Percentiles rank a stretch among this genome's conserved stretches.
Evolutionary conservation across 2,329 filamentous ascomycete species (phyloP).

Genomic region (Alternaria sp.): DNA sequence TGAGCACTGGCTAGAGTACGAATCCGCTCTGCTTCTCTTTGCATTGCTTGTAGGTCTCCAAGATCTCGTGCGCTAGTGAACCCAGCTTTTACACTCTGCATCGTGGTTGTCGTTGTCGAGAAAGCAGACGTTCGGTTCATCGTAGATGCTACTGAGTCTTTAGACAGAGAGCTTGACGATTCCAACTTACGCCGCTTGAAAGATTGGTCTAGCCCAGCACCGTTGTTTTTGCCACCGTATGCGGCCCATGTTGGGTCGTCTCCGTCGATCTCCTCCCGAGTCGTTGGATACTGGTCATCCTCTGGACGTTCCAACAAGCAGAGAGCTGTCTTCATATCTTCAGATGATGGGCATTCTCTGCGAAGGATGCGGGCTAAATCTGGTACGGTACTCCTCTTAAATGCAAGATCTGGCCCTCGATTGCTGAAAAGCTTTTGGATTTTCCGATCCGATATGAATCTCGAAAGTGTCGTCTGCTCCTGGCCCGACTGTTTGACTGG

Average conservation of each 20-base stretch:
- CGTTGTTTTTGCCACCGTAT: constrained; percentile 16
- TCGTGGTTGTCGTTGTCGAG: constrained; percentile 33
- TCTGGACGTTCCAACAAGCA: constrained; percentile 37
- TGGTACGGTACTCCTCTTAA: constrained; percentile 67
- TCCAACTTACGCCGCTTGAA: constrained; percentile 40
- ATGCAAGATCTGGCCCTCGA: constrained; percentile 67
- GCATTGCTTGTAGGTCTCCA: constrained; percentile 44
- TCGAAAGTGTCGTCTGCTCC: constrained; percentile 70
- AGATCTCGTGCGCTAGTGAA: constrained; percentile 49
- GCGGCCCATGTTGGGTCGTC: constrained; percentile 29
- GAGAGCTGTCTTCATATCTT: constrained; percentile 30
- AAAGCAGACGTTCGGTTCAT: constrained; percentile 40
- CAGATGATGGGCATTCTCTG: constrained; percentile 64
- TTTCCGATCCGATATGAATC: constrained; percentile 68
- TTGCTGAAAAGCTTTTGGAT: constrained; percentile 62
- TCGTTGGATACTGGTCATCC: constrained; percentile 45
- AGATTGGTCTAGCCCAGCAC: constrained; percentile 9
- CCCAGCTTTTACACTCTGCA: constrained; percentile 30
- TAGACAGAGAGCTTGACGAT: constrained; percentile 2
- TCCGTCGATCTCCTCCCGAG: constrained; percentile 44
- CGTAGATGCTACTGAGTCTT: constrained; percentile 29
- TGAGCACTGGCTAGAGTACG: constrained; percentile 31
- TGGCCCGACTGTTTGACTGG: constrained; percentile 70
- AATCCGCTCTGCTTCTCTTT: constrained; percentile 45
- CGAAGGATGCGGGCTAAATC: constrained; percentile 75